Evolutionary conservation across 768 basidiomycete species (phyloP).

Genomic region (Collybiopsis luxurians): DNA sequence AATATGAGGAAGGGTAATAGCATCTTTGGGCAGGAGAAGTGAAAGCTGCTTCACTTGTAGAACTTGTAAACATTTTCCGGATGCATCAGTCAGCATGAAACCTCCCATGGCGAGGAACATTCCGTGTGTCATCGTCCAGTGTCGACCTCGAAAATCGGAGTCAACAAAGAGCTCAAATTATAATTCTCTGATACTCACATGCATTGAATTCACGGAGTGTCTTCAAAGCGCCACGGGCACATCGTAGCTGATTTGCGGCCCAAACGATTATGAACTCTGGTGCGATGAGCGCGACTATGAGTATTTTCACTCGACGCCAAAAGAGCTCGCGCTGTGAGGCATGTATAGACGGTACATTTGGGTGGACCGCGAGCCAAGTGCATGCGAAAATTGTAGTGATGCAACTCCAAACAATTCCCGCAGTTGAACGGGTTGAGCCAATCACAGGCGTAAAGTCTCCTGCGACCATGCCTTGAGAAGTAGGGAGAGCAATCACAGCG

Average conservation of each 20-base stretch:
- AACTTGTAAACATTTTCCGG: neutral
- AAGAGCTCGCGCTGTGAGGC: neutral
- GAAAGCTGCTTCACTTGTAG: no score
- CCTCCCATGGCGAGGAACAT: constrained; percentile 16
- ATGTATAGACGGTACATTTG: constrained; percentile 4
- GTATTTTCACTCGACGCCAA: neutral
- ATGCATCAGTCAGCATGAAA: constrained; percentile 5
- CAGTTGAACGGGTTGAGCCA: neutral
- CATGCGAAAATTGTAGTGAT: neutral
- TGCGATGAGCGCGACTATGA: neutral
- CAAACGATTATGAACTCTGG: constrained; percentile 11
- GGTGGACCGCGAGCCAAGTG: constrained; percentile 7
- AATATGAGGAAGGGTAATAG: neutral
- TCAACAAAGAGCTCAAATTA: no score
- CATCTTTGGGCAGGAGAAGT: no score
- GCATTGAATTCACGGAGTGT: neutral
- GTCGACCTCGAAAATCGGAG: neutral
- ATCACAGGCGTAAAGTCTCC: no score
- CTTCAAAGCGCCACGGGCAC: neutral
- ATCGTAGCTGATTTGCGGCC: constrained; percentile 9
- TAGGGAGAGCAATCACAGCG: no score
- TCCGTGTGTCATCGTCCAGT: neutral
- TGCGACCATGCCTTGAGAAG: no score
- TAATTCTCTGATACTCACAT: neutral
- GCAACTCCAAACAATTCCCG: constrained; percentile 7